Evolutionary conservation across 2,329 filamentous ascomycete genomes (phyloP), one percentile per base, ranked within the genome.

Genomic region (Exophiala sp.): DNA sequence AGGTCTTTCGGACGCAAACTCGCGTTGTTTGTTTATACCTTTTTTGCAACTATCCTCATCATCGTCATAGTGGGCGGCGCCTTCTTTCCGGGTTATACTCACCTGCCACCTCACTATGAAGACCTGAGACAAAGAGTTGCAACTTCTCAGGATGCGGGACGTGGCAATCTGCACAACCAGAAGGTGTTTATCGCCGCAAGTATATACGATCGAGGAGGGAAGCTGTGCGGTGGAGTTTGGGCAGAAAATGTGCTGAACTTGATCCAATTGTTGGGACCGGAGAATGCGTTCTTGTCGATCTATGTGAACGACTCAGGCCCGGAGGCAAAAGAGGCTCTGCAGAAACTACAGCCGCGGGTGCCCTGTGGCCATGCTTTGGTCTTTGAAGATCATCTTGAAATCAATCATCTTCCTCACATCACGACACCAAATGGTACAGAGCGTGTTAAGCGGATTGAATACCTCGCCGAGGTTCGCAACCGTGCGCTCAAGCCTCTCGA

Each of bases 161-260:
- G 75, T 40, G 77, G 71, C 6, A 82, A 82, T 55, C 61, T 70
- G 1, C 66, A 71, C 46, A 72, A 78, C 43, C 82, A 88, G 64
- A 84, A 81, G 60, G 71, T 88, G n/a, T 88, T 85, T 62, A 85
- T 89, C 44, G 82, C 82, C 1, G 79, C 84, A 13, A 86, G 82
- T 60, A 73, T 89, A 46, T 84, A 85, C 58, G 83, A 88, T 60
- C 70, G 73, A 16, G 70, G 72, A 5, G 83, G 82, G 1, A 68
- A 74, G 2, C 68, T 88, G 16, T 77, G 82, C 0, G 68, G 72
- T 5, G 83, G 84, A 1, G 68, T 71, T 22, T 89, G 85, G 85
- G 83, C 81, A 0, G 64, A 74, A 52, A 73, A 75, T 19, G 63
- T 89, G 0, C 62, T 82, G 34, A 69, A 79, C 16, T 66, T 89